Percentiles rank a stretch among this genome's conserved stretches.
These are phyloP conservation scores for Candida pseudoglaebosa DNA, from an alignment of 805 yeast species.

Conservation along the genomic window DNA sequence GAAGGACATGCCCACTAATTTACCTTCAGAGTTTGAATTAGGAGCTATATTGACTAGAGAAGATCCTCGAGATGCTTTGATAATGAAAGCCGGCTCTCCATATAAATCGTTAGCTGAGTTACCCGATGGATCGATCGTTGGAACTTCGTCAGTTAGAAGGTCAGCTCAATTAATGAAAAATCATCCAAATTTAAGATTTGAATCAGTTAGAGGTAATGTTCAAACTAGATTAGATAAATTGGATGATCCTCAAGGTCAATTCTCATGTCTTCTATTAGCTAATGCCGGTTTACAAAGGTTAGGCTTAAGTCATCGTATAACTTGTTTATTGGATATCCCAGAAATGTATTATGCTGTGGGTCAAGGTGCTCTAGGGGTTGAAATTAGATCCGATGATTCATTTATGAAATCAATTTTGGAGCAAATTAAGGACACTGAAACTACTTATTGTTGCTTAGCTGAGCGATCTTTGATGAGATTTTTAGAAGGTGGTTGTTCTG, in stretches of 20 bases:
- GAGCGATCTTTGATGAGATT: constrained; percentile 85
- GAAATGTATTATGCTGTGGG: constrained; percentile 96
- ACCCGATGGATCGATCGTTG: constrained; percentile 83
- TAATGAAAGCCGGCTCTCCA: constrained; percentile 63
- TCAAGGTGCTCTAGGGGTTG: constrained; percentile 97
- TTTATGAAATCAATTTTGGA: constrained; percentile 55
- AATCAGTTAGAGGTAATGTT: constrained; percentile 76
- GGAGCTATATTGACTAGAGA: constrained; percentile 85
- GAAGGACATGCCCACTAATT: constrained; percentile 86
- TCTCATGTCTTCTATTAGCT: constrained; percentile 77
- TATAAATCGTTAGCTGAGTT: constrained; percentile 66
- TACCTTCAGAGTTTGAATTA: constrained; percentile 85
- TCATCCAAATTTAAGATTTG: constrained; percentile 73
- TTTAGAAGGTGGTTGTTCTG: constrained; percentile 97
- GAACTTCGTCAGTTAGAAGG: constrained; percentile 92
- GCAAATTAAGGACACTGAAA: constrained; percentile 58
- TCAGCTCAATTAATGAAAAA: constrained; percentile 82
- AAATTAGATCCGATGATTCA: constrained; percentile 69
- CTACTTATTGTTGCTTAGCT: constrained; percentile 76
- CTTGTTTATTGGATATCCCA: constrained; percentile 63
- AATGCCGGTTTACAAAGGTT: constrained; percentile 85
- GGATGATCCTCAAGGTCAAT: constrained; percentile 60
- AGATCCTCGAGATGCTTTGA: constrained; percentile 90
- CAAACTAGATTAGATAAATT: constrained; percentile 79
- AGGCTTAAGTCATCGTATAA: constrained; percentile 70